A percentile compares a stretch with the other conserved stretches of the same genome.
Conservation (phyloP, 495 filamentous ascomycete genomes). For the Penicillium crystallinum region DNA sequence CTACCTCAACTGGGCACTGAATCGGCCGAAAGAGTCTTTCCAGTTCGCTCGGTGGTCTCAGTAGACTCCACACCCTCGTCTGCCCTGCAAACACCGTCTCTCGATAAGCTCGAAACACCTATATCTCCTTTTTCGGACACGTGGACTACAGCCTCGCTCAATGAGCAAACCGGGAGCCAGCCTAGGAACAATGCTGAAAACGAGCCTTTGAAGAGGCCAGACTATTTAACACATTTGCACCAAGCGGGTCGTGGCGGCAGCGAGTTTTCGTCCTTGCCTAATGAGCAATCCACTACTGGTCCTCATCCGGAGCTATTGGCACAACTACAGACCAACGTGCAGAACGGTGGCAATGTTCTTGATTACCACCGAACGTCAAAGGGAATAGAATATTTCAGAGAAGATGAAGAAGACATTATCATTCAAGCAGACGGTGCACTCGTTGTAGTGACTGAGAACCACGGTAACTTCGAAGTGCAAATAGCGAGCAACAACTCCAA, state of each 20-base stretch:
- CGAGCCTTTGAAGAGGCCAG: background rate
- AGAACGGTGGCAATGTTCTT: conserved; percentile 9
- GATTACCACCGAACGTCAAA: background rate
- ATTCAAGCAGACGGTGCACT: conserved; percentile 74
- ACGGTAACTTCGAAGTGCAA: conserved; percentile 59
- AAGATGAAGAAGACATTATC: conserved; percentile 32
- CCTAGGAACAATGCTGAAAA: background rate
- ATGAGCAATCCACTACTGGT: background rate
- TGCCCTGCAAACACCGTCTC: conserved; percentile 18
- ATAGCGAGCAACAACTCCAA: conserved; percentile 79
- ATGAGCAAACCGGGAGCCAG: background rate
- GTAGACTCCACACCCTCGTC: conserved; percentile 24
- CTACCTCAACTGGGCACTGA: conserved; percentile 20
- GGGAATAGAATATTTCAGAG: conserved; percentile 1
- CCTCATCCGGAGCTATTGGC: background rate
- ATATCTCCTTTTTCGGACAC: conserved; percentile 16
- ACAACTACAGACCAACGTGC: conserved; percentile 4
- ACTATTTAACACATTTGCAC: conserved; percentile 5
- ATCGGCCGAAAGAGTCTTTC: conserved; percentile 21
- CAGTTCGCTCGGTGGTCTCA: conserved; percentile 21
- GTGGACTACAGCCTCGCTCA: background rate
- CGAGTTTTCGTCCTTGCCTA: background rate
- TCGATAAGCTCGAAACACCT: conserved; percentile 20
- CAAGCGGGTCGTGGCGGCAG: background rate
- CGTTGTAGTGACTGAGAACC: conserved; percentile 58